phyloP scores from a whole-genome alignment of 352 stramenopile species.

The Phytophthora multivora region DNA sequence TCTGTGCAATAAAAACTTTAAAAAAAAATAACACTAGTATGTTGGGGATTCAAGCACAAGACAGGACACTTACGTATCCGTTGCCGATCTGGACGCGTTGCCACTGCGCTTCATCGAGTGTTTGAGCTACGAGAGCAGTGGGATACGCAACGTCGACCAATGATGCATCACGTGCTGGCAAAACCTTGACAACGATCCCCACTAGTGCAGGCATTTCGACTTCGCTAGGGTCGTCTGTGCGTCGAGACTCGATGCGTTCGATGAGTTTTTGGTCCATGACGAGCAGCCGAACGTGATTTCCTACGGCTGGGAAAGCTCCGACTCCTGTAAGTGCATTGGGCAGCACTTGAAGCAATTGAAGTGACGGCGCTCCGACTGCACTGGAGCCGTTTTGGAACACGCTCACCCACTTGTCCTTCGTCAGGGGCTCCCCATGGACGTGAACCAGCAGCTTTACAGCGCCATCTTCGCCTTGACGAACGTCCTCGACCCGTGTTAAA shows the following conservation, averaged over 20 bases:
- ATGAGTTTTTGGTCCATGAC: conserved; percentile 16
- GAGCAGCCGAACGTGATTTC: conserved; percentile 42
- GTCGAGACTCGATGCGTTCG: conserved; percentile 10
- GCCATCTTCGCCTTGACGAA: conserved; percentile 9
- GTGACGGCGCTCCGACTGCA: conserved; percentile 9
- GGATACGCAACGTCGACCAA: conserved; percentile 57
- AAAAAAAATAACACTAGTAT: too few relatives aligned
- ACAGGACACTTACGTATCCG: conserved; percentile 49
- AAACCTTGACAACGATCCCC: conserved; percentile 45
- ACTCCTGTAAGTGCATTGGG: conserved; percentile 33
- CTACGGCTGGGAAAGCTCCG: conserved; percentile 39
- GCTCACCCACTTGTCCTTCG: conserved; percentile 54
- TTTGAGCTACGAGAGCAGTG: conserved; percentile 1
- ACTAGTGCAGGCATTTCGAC: conserved; percentile 23
- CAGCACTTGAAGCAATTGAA: conserved; percentile 38
- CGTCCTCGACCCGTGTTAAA: conserved; percentile 45
- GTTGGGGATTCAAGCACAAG: background rate
- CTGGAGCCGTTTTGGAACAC: conserved; percentile 13
- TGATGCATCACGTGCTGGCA: conserved; percentile 50
- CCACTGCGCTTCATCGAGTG: conserved; percentile 19
- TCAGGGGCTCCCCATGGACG: conserved; percentile 50
- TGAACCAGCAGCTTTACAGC: conserved; percentile 34
- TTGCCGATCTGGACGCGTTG: conserved; percentile 54
- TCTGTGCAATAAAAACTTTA: too few relatives aligned
- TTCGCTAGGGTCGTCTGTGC: background rate